Evolutionary conservation across 306 rosid species (phyloP), one percentile per base, ranked within the genome.

Genomic region (Ormosia emarginata): DNA sequence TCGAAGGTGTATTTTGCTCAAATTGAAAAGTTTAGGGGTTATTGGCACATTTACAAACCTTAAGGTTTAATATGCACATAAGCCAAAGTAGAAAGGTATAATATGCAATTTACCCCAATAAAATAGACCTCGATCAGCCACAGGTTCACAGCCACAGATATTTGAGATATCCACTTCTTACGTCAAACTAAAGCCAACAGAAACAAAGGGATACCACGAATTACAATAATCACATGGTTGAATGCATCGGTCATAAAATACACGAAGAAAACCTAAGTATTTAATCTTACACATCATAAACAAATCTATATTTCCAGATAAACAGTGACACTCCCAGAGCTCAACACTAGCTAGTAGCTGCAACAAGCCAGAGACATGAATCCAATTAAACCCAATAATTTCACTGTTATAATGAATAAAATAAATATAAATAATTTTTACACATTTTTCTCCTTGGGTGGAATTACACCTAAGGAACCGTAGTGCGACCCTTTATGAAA

Each of bases 341-440:
- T 84, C 88, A 81, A 34, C 69, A 67, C 63, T 69, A 63, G 86
- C 84, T 50, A 15, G 85, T 66, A 74, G 94, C 97, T 92, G 93
- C 89, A 85, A 79, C 36, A 62, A 65, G 24, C 49, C 79, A 77
- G 7, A 72, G 14, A 71, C 52, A 18, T 74, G 34, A 75, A 57
- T 62, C 30, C 37, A 85, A 46, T 67, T 47, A 9, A 70, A 58
- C 11, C 41, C 52, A 76, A 43, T 59, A 49, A 8, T 55, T 64
- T 65, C 47, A 13, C 44, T 39, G 24, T 1, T 24, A 24, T 24
- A 24, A 58, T 43, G 36, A 24, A 11, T 65, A 29, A 66, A 56
- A 43, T 74, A 57, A 2, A 50, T 33, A 41, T 15, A 17, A 14
- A 63, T 32, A 62, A 2, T 32, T 24, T 11, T 12, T 4, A 11